Base-by-base conservation (phyloP, 2,329 filamentous ascomycete species). In the Dryadomyces sulphureus region DNA sequence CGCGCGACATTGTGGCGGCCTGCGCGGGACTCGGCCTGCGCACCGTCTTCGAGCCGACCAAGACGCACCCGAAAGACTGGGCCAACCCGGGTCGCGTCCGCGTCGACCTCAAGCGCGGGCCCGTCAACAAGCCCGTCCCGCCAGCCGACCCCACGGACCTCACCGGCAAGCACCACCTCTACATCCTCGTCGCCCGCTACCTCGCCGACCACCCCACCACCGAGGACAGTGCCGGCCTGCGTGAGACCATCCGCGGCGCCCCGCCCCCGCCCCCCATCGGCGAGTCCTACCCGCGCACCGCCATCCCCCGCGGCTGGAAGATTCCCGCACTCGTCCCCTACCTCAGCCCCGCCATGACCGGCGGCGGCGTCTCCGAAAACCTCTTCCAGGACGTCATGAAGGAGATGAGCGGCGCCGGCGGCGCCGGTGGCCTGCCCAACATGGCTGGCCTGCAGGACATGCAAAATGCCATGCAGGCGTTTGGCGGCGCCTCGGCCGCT, bases 361-460 rank as follows among this genome's bases (percentile, higher is more conserved):
- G 92, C 8, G 92, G 92, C 11, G 92, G 92, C 32, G 86, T 96
- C 11, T 89, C 79, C 51, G 92, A 98, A 62, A 94, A 96, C 59
- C 77, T 95, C 50, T 79, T 96, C 58, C 87, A 92, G 68, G 89
- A 95, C 55, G 94, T 95, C 72, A 94, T 96, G 89, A 81, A 79
- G 57, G 87, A 93, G 67, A 94, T 96, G 86, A 62, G 62, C 3
- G 65, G 63, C 2, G 69, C 16, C 38, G 41, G 57, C 61, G 7
- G 46, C 24, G 49, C 38, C 21, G 49, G 48, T 8, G 54, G 47
- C 14, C 53, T 44, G 4, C 52, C 52, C 17, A 17, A n/a, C 24
- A 52, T 49, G 8, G 51, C 53, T 1, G 53, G 45, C 17, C 54
- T 44, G 2, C 53, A 51, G 9, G 46, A 43, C 21, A 42, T 51